phyloP scores from a whole-genome alignment of 176 grass and related monocot species.

The Pontederia crassipes region DNA sequence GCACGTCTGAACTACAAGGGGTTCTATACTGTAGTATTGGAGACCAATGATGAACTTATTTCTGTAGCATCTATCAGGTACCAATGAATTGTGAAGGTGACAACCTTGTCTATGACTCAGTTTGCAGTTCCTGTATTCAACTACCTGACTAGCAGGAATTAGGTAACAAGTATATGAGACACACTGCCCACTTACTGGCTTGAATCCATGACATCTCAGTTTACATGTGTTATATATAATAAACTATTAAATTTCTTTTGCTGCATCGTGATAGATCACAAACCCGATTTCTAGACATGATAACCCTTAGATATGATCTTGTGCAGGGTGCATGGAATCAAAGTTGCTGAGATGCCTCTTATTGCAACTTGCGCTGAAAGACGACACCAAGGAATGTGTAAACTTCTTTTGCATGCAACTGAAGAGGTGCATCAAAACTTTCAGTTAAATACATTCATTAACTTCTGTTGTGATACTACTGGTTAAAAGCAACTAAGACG shows the following conservation, averaged over 20 bases:
- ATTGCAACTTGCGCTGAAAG: conserved; percentile 60
- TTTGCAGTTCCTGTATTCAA: neutral
- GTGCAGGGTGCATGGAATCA: conserved; percentile 54
- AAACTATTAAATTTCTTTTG: neutral
- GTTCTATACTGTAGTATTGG: conserved; percentile 82
- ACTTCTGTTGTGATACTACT: neutral
- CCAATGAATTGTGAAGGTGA: neutral
- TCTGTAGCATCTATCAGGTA: conserved; percentile 93
- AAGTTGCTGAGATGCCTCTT: conserved; percentile 82
- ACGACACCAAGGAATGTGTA: conserved; percentile 69
- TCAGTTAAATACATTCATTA: neutral
- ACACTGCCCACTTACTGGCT: neutral
- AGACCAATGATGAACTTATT: conserved; percentile 70
- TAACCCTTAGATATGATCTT: conserved; percentile 16
- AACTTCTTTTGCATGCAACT: conserved; percentile 47
- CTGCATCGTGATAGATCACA: no score
- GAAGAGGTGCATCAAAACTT: conserved; percentile 40
- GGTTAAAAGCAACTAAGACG: neutral
- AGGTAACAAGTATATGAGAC: neutral
- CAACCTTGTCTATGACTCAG: neutral
- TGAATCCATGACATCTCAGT: neutral
- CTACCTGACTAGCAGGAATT: neutral
- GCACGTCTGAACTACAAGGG: conserved; percentile 75
- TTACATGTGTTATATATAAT: neutral
- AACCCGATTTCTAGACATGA: neutral